These are phyloP conservation scores for Coffea eugenioides DNA, from an alignment of 257 asterid genomes.

Conservation along the genomic window DNA sequence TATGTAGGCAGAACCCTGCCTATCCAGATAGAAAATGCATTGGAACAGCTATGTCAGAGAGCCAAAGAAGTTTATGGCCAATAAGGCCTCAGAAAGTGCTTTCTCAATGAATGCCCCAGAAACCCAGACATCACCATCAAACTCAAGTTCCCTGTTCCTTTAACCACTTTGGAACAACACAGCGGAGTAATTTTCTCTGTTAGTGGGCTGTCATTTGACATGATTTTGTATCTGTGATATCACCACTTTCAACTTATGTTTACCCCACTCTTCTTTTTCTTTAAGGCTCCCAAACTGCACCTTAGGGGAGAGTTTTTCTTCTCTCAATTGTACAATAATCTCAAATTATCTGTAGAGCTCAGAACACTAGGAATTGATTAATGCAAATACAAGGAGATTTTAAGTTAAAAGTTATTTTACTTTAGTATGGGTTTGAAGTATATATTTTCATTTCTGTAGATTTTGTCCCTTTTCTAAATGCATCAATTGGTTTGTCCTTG, in stretches of 20 bases:
- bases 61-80: background rate
- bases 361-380: too few species aligned
- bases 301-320: too few species aligned
- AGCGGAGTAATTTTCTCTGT: background rate
- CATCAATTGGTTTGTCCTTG: too few species aligned
- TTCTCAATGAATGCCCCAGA: background rate
- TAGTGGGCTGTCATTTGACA: background rate
- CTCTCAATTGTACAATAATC: too few species aligned
- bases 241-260: background rate
- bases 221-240: background rate
- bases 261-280: too few species aligned
- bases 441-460: too few species aligned
- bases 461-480: too few species aligned
- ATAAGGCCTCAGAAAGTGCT: background rate
- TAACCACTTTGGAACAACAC: background rate
- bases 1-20: background rate
- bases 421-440: too few species aligned
- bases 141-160: background rate
- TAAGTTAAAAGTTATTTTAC: too few species aligned
- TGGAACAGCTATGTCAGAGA: background rate
- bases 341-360: too few species aligned
- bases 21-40: background rate
- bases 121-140: background rate
- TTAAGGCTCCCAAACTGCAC: too few species aligned
- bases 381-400: too few species aligned